Base-by-base conservation (phyloP, 176 grass and related monocot species). In the Oryza glaberrima region DNA sequence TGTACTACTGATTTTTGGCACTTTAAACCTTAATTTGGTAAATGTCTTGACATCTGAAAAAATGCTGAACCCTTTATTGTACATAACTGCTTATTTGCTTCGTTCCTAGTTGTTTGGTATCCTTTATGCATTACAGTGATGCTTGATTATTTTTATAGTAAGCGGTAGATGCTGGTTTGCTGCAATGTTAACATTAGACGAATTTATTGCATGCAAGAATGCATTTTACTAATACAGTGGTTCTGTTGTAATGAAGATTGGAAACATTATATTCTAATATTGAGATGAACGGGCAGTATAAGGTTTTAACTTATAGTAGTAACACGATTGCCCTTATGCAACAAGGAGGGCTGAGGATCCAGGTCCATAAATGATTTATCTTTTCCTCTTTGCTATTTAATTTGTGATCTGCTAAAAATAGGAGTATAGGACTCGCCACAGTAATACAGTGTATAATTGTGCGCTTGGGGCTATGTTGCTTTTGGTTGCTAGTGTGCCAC, bases 161-260 rank as follows among this genome's bases (percentile, higher is more conserved):
- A 79, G 12, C 78, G 12, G n/a, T 22, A 30, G 67, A 7, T 0
- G 3, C 5, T 77, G 34, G 20, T 47, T 19, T 0, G 3, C 5
- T 71, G 22, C 52, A 54, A 77, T 86, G 66, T 25, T 85, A 81
- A 48, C 7, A 20, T 76, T 35, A 30, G 44, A 72, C 71, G 9
- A 11, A 67, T 72, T 77, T 77, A 72, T 52, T 69, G 44, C 43
- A 76, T 9, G 19, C 32, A 65, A 15, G 65, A 69, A 41, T 60
- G 48, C 17, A 4, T 67, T 69, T 77, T 43, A 43, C 5, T 52
- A 83, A 30, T 78, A 20, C 68, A 58, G 9, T 68, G 11, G 16
- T 67, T 67, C 40, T 47, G 7, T 20, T 22, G 12, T 19, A 68
- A 40, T 58, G 32, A 84, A 69, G 20, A 6, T 41, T 52, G 10